Percentiles rank a stretch among this genome's conserved stretches.
Conservation (phyloP, 2,329 filamentous ascomycete genomes). For the Colletotrichum sp. region DNA sequence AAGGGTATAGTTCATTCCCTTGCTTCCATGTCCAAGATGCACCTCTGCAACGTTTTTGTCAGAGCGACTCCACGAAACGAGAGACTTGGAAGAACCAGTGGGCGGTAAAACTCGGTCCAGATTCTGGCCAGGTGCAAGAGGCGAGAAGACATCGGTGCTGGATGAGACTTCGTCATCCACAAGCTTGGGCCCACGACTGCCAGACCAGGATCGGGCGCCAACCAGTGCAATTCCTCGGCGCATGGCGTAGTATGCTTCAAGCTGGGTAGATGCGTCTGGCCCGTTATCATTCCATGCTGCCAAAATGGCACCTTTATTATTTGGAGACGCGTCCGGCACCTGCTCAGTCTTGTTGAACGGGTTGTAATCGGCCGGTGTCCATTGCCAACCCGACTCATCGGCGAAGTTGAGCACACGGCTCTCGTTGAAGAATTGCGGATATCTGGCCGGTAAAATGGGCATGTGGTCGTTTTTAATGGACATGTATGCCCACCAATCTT, state of each 20-base stretch:
- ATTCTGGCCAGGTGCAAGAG: constrained; percentile 46
- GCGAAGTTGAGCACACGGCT: constrained; percentile 50
- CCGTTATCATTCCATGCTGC: constrained; percentile 56
- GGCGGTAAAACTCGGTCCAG: constrained; percentile 39
- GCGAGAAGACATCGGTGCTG: constrained; percentile 40
- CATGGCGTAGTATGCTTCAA: constrained; percentile 52
- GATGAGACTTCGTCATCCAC: constrained; percentile 26
- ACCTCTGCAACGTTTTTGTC: neutral
- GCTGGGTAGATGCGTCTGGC: constrained; percentile 49
- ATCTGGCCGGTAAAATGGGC: constrained; percentile 48
- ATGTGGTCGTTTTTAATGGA: constrained; percentile 57
- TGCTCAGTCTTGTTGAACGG: constrained; percentile 44
- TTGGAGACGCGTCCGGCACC: constrained; percentile 30
- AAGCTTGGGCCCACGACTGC: constrained; percentile 37
- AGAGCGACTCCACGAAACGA: constrained; percentile 36
- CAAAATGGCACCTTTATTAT: constrained; percentile 39
- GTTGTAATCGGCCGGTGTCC: constrained; percentile 49
- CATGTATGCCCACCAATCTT: constrained; percentile 60
- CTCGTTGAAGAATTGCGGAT: constrained; percentile 51
- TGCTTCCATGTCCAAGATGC: constrained; percentile 39
- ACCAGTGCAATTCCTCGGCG: constrained; percentile 47
- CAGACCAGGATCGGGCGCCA: constrained; percentile 44
- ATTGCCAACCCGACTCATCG: constrained; percentile 43
- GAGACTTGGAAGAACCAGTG: constrained; percentile 14
- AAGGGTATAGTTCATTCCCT: constrained; percentile 51